Conservation (phyloP, 2,329 filamentous ascomycete species). For the Calonectria fujianensis region DNA sequence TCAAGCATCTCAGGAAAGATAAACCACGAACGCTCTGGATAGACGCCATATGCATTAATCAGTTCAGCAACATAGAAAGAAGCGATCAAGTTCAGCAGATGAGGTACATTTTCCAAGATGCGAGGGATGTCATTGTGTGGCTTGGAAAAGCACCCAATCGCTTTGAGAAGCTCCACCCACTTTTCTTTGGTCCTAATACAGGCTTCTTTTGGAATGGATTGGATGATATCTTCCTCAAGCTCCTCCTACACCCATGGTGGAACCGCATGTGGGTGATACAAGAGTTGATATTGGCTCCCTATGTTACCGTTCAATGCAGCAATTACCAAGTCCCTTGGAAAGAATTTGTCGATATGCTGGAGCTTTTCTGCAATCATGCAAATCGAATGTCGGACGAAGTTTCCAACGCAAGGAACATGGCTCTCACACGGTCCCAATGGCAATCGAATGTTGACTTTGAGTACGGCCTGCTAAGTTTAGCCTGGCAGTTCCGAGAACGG, state of each 20-base stretch:
- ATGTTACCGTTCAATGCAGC: background rate
- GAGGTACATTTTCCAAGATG: background rate
- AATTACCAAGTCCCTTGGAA: background rate
- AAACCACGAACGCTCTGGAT: background rate
- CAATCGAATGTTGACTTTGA: background rate
- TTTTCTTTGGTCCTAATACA: background rate
- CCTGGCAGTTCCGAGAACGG: slow-evolving; percentile 1
- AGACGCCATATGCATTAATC: slow-evolving; percentile 43
- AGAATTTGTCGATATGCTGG: background rate
- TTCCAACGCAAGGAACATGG: background rate
- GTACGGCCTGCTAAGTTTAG: background rate
- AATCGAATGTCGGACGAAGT: background rate
- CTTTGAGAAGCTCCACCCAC: background rate
- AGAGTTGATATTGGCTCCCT: background rate
- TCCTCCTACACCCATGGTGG: background rate
- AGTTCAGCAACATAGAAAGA: slow-evolving; percentile 35
- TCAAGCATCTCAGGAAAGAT: background rate
- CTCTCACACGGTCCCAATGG: background rate
- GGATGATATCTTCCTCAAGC: background rate
- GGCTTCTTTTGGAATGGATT: background rate
- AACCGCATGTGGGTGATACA: background rate
- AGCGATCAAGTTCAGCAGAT: slow-evolving; percentile 33
- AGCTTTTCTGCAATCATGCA: background rate
- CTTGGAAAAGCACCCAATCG: background rate
- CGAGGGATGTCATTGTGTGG: background rate